phyloP scores from a whole-genome alignment of 1,284 basidiomycete species.

The Kwoniella shivajii region DNA sequence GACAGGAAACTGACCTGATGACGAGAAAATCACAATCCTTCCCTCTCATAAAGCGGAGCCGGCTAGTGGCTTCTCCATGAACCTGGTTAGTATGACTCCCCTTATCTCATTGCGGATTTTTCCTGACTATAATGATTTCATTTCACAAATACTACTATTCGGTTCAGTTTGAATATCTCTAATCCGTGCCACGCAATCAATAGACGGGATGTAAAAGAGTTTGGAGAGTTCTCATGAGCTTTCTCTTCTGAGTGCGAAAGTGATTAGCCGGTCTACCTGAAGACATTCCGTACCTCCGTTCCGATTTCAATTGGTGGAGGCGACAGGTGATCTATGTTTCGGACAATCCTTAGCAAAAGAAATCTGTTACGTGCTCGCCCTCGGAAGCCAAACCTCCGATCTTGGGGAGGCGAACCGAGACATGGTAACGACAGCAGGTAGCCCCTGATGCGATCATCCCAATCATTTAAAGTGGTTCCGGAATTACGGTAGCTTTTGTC shows the following conservation, averaged over 20 bases:
- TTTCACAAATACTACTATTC: neutral
- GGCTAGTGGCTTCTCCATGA: too few relatives aligned
- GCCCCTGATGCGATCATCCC: neutral
- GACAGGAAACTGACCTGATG: too few relatives aligned
- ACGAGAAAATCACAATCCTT: too few relatives aligned
- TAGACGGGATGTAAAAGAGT: neutral
- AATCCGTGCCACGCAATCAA: neutral
- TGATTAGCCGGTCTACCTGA: neutral
- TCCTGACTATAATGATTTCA: too few relatives aligned
- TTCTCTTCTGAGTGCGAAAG: too few relatives aligned
- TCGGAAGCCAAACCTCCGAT: neutral
- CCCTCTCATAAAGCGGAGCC: too few relatives aligned
- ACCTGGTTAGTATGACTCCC: too few relatives aligned
- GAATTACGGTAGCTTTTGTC: neutral
- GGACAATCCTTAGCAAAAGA: neutral
- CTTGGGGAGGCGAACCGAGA: slow-evolving; percentile 2
- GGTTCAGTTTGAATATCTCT: neutral
- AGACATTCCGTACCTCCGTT: neutral
- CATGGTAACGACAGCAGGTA: neutral
- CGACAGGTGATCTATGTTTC: neutral
- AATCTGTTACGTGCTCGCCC: neutral
- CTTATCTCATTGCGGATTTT: too few relatives aligned
- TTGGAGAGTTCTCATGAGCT: neutral
- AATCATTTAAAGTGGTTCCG: neutral
- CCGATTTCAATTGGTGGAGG: neutral